Evolutionary conservation across 139 green algal genomes (phyloP), one percentile per base, ranked within the genome.

Genomic region (Chlamydomonas incerta): DNA sequence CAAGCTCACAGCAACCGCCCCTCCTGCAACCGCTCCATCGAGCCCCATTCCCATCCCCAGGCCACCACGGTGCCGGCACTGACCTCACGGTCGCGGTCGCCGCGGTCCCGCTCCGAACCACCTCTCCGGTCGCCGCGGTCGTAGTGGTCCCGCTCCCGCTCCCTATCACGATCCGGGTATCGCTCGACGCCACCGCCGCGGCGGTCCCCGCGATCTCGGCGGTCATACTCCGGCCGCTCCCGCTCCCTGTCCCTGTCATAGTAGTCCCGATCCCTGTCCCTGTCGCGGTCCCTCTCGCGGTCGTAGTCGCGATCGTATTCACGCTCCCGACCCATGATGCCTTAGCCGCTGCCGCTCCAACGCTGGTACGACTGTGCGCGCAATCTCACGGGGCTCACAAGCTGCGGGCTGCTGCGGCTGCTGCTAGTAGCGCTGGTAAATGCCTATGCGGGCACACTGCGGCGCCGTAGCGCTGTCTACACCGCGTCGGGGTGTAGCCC

Each of bases 311-410:
- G 58, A 1, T 67, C 46, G 71, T 91, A 20, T 85, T 83, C 23
- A 71, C 74, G 80, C 60, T 58, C 72, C 37, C 72, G 65, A 0
- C 85, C 87, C 47, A 75, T 87, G 66, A 34, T 88, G 47, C 24
- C 62, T 37, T 23, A 24, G 58, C 62, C 68, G 72, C 63, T 65
- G 47, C 37, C 84, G 57, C 23, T 87, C 31, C 52, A 73, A 58
- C 37, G 41, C 41, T 50, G 41, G 41, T 50, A 8, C 8, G n/a
- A n/a, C n/a, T n/a, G n/a, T n/a, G n/a, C n/a, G n/a, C n/a, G n/a
- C n/a, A n/a, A n/a, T n/a, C n/a, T n/a, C n/a, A n/a, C n/a, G n/a
- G n/a, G n/a, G n/a, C n/a, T n/a, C n/a, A n/a, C n/a, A n/a, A n/a
- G n/a, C n/a, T n/a, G n/a, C n/a, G n/a, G n/a, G n/a, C n/a, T n/a